A percentile compares a stretch with the other conserved stretches of the same genome.
Conservation (phyloP, 176 grass and related monocot species). For the Cenchrus americanus region DNA sequence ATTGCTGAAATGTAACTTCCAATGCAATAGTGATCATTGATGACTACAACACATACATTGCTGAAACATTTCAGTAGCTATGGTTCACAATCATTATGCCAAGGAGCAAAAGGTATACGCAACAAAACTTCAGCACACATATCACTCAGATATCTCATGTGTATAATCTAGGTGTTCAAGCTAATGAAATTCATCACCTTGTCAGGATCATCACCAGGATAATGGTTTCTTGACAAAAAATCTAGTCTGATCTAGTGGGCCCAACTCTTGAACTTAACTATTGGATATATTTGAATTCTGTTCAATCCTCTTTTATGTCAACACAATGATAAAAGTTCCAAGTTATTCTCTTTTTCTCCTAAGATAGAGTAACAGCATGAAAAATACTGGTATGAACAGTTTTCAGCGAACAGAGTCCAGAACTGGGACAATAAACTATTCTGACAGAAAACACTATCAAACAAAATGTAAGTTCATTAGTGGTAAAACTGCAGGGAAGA, state of each 20-base stretch:
- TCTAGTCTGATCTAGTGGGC: background rate
- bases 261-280: background rate
- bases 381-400: constrained; percentile 1
- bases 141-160: constrained; percentile 14
- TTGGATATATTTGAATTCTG: background rate
- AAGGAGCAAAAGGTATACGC: background rate
- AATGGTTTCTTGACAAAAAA: constrained; percentile 13
- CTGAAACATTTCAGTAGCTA: constrained; percentile 29
- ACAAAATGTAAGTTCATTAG: background rate
- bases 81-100: background rate
- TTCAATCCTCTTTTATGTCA: background rate
- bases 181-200: background rate
- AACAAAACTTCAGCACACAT: background rate
- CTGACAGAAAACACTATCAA: background rate
- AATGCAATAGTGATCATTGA: constrained; percentile 5
- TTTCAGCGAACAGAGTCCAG: background rate
- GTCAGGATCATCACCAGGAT: background rate
- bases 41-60: constrained; percentile 7
- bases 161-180: constrained; percentile 8
- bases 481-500: background rate
- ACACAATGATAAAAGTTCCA: background rate
- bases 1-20: background rate
- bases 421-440: constrained; percentile 2
- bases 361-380: background rate
- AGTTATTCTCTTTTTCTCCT: background rate